Evolutionary conservation across 306 rosid species (phyloP).

Genomic region (Erythrophleum fordii): DNA sequence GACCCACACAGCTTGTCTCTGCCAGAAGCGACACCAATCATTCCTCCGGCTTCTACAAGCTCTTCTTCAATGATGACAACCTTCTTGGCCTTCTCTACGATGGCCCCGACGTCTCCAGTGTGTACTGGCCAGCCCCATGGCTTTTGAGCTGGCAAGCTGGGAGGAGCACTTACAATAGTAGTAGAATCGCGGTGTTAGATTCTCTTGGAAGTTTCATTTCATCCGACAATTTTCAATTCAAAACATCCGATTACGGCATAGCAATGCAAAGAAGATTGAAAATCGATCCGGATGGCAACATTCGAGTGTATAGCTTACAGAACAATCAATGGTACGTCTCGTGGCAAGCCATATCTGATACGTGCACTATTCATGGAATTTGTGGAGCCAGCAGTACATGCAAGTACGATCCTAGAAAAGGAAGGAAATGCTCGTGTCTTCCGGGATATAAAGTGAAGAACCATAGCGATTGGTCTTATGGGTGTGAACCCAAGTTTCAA

Average conservation of each 20-base stretch:
- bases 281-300: background rate
- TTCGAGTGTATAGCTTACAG: background rate
- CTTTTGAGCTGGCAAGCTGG: background rate
- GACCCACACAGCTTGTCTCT: slow-evolving; percentile 39
- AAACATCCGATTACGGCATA: background rate
- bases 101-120: background rate
- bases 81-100: slow-evolving; percentile 28
- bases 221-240: background rate
- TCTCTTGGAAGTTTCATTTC: slow-evolving; percentile 3
- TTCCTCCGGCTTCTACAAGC: slow-evolving; percentile 40
- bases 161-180: slow-evolving; percentile 13
- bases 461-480: slow-evolving; percentile 32
- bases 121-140: slow-evolving; percentile 40
- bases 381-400: slow-evolving; percentile 48
- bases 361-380: slow-evolving; percentile 38
- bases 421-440: slow-evolving; percentile 25
- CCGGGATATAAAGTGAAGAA: slow-evolving; percentile 19
- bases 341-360: slow-evolving; percentile 26
- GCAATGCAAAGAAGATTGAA: background rate
- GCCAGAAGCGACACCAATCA: slow-evolving; percentile 34
- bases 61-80: slow-evolving; percentile 32
- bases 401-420: background rate
- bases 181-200: slow-evolving; percentile 16
- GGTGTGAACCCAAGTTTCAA: slow-evolving; percentile 41
- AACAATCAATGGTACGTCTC: slow-evolving; percentile 38